A percentile compares a stretch with the other conserved stretches of the same genome.
Evolutionary conservation across 495 filamentous ascomycete species (phyloP).

Genomic region (Aspergillus saccharolyticus): DNA sequence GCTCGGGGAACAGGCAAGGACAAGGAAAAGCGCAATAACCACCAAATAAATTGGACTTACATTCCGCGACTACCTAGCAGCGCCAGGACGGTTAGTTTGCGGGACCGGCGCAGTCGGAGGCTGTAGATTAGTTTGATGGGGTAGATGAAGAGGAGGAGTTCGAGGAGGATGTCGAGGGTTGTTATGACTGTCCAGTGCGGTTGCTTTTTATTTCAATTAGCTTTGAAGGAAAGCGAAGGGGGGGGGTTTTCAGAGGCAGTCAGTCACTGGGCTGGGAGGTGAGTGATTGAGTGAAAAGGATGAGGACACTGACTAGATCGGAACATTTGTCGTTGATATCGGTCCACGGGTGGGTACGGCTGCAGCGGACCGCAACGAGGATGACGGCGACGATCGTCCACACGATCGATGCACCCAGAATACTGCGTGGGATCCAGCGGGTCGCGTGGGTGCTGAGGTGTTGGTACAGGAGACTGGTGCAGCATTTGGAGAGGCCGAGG

Average conservation of each 20-base stretch:
- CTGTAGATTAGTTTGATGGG: conserved; percentile 17
- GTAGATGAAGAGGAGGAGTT: conserved; percentile 18
- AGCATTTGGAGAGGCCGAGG: conserved; percentile 12
- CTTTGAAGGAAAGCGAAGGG: too few species aligned
- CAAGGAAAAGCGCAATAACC: too few species aligned
- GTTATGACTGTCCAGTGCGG: conserved; percentile 24
- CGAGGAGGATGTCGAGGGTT: conserved; percentile 21
- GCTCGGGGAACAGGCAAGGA: too few species aligned
- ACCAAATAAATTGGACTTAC: too few species aligned
- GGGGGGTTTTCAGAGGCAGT: too few species aligned
- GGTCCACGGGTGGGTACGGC: conserved; percentile 15
- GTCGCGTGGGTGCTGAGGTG: background rate
- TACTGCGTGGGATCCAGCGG: conserved; percentile 10
- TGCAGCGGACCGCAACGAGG: conserved; percentile 18
- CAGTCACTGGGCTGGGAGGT: too few species aligned
- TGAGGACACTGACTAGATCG: conserved; percentile 8
- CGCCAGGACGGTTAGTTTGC: conserved; percentile 18
- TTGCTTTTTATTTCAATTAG: conserved; percentile 11
- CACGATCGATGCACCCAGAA: conserved; percentile 10
- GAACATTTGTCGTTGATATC: conserved; percentile 16
- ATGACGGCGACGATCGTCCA: conserved; percentile 15
- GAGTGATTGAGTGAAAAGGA: background rate
- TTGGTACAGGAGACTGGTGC: conserved; percentile 9
- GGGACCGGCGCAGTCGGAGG: conserved; percentile 13
- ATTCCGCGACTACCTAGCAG: conserved; percentile 22